A percentile compares a stretch with the other conserved stretches of the same genome.
These are phyloP conservation scores for Metschnikowia peoriensis DNA, from an alignment of 805 yeast species.

Conservation along the genomic window DNA sequence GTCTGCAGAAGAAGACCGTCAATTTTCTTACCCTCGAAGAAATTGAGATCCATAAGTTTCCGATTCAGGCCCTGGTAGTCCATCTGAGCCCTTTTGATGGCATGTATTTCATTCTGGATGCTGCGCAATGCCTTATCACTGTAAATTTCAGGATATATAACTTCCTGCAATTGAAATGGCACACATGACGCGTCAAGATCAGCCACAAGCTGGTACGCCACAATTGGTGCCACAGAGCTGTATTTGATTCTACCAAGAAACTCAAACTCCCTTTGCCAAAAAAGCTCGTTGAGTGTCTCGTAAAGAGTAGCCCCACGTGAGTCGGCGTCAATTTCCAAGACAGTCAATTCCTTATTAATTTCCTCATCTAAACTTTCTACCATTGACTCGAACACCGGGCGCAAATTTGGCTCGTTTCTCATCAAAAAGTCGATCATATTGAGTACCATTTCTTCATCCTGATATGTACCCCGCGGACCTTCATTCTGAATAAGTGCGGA, in stretches of 20 bases:
- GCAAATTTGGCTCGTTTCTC: slow-evolving; percentile 15
- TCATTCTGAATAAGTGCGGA: slow-evolving; percentile 19
- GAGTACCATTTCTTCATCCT: slow-evolving; percentile 23
- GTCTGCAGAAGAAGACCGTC: slow-evolving; percentile 26
- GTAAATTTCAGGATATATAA: slow-evolving; percentile 37
- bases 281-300: slow-evolving; percentile 33
- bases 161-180: slow-evolving; percentile 29
- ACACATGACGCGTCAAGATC: slow-evolving; percentile 23
- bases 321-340: slow-evolving; percentile 35
- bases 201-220: slow-evolving; percentile 29
- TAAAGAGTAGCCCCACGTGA: slow-evolving; percentile 25
- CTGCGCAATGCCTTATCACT: slow-evolving; percentile 20
- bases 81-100: slow-evolving; percentile 15
- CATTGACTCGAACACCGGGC: slow-evolving; percentile 22
- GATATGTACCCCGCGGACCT: slow-evolving; percentile 16
- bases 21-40: slow-evolving; percentile 41
- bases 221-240: slow-evolving; percentile 27
- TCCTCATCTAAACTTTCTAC: slow-evolving; percentile 31
- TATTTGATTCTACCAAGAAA: slow-evolving; percentile 29
- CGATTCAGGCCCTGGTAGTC: slow-evolving; percentile 22
- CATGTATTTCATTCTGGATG: slow-evolving; percentile 22
- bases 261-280: slow-evolving; percentile 36
- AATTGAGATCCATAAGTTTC: slow-evolving; percentile 30
- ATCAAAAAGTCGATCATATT: slow-evolving; percentile 18
- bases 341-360: slow-evolving; percentile 22